Conservation (phyloP, 768 basidiomycete genomes). For the Pisolithus microcarpus region DNA sequence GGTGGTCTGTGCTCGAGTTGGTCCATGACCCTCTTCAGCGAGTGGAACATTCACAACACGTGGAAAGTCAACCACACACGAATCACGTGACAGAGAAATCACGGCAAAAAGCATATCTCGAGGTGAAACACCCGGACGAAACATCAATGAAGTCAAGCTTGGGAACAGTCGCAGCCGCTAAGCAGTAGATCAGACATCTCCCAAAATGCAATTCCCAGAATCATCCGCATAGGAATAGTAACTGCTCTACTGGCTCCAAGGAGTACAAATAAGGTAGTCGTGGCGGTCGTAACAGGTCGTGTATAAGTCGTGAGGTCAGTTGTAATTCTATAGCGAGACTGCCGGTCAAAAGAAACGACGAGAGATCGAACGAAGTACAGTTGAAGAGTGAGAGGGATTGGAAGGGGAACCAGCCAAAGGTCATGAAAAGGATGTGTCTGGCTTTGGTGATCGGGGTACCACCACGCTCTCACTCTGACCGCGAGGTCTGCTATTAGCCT, state of each 20-base stretch:
- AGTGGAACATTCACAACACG: no score
- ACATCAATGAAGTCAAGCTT: no score
- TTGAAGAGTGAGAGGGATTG: background rate
- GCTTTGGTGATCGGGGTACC: conserved; percentile 15
- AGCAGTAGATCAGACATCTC: background rate
- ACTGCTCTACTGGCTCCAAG: conserved; percentile 5
- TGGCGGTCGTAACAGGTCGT: conserved; percentile 3
- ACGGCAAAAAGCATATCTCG: no score
- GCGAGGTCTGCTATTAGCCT: conserved; percentile 33
- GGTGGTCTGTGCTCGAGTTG: no score
- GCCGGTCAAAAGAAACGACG: no score
- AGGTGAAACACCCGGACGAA: no score
- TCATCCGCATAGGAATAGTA: background rate
- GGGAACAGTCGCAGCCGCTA: no score
- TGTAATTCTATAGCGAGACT: background rate
- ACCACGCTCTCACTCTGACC: conserved; percentile 45
- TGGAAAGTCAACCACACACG: no score
- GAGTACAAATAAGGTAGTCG: conserved; percentile 4
- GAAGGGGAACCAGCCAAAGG: background rate
- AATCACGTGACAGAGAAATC: no score
- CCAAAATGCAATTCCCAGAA: background rate
- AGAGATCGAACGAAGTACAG: no score
- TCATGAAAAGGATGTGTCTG: conserved; percentile 1
- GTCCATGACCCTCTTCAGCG: background rate
- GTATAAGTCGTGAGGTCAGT: background rate